phyloP scores from a whole-genome alignment of 352 stramenopile species.

The Sclerospora graminicola region DNA sequence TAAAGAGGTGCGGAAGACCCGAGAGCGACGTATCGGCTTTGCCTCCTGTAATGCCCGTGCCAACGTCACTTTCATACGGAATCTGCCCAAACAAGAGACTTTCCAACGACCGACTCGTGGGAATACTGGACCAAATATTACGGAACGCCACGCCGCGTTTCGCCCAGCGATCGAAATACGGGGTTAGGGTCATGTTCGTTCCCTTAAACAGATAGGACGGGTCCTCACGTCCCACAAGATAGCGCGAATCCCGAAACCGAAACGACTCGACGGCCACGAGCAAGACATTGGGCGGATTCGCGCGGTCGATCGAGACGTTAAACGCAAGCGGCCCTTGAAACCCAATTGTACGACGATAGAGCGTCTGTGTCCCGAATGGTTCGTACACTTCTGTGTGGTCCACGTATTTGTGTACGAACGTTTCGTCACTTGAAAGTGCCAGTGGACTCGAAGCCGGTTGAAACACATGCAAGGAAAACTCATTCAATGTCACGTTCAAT shows the following conservation, averaged over 20 bases:
- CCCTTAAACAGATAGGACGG: slow-evolving; percentile 22
- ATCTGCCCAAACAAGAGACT: slow-evolving; percentile 42
- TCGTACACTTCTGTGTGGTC: slow-evolving; percentile 11
- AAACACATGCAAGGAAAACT: slow-evolving; percentile 6
- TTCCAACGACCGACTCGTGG: slow-evolving; percentile 45
- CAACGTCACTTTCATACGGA: slow-evolving; percentile 25
- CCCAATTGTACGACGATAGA: slow-evolving; percentile 14
- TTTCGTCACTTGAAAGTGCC: slow-evolving; percentile 3
- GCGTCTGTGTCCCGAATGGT: slow-evolving; percentile 12
- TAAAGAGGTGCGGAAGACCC: slow-evolving; percentile 40
- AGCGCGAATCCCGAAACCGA: slow-evolving; percentile 39
- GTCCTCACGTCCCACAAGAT: slow-evolving; percentile 31
- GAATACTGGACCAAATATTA: slow-evolving; percentile 51
- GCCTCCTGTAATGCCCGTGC: slow-evolving; percentile 24
- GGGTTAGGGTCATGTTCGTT: slow-evolving; percentile 26
- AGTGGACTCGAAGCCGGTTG: slow-evolving; percentile 2
- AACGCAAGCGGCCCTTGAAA: slow-evolving; percentile 15
- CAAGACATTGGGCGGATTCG: slow-evolving; percentile 36
- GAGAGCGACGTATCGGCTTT: slow-evolving; percentile 18
- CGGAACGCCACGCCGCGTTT: slow-evolving; percentile 39
- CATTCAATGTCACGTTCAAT: slow-evolving; percentile 15
- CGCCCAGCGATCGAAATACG: slow-evolving; percentile 43
- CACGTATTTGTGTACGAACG: slow-evolving; percentile 13
- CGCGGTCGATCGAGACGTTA: slow-evolving; percentile 4
- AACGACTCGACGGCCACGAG: slow-evolving; percentile 47